Evolutionary conservation across 176 grass and related monocot species (phyloP).

Genomic region (Avena insularis): DNA sequence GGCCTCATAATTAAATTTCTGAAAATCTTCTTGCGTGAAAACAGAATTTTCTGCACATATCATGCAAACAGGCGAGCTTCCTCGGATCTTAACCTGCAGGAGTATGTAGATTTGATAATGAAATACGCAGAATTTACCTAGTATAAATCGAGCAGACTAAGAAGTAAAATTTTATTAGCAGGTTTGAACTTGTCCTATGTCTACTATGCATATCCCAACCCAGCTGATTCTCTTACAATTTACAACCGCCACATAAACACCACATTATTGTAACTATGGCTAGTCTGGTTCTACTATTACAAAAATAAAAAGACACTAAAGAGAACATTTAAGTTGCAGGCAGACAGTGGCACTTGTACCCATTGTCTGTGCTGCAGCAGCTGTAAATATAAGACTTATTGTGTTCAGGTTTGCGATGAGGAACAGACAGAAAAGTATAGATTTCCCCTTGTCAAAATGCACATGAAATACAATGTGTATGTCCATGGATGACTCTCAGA

Average conservation of each 20-base stretch:
- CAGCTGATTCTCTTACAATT: neutral
- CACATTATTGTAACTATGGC: neutral
- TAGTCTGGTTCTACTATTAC: constrained; percentile 4
- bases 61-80: constrained; percentile 66
- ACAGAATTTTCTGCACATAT: constrained; percentile 70
- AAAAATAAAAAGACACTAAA: constrained; percentile 18
- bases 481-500: neutral
- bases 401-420: neutral
- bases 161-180: constrained; percentile 14
- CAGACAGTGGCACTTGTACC: neutral
- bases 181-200: neutral
- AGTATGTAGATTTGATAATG: constrained; percentile 21
- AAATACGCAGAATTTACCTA: constrained; percentile 3
- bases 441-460: constrained; percentile 1
- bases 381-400: neutral
- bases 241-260: neutral
- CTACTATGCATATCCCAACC: neutral
- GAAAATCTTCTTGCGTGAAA: constrained; percentile 68
- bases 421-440: neutral
- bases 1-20: constrained; percentile 87
- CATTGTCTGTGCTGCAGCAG: neutral
- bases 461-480: neutral
- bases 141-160: neutral
- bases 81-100: constrained; percentile 81
- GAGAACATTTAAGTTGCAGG: neutral